Evolutionary conservation across 2,329 filamentous ascomycete genomes (phyloP), one percentile per base, ranked within the genome.

Genomic region (Daldinia sp.): DNA sequence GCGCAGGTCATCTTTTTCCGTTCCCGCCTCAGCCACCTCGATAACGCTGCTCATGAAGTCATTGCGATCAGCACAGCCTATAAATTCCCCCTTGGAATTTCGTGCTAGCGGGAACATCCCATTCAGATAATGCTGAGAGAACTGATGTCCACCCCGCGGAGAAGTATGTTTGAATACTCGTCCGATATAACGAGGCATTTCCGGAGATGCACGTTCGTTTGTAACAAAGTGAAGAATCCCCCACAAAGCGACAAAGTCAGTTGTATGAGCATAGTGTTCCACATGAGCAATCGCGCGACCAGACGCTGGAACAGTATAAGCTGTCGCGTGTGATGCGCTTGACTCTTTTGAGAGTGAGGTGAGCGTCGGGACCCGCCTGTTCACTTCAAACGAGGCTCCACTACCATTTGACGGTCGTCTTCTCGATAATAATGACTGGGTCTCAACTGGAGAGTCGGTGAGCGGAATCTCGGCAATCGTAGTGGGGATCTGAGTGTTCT

Each of bases 221-320:
- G 80, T 83, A 1, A 84, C 83, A 75, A 92, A 93, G 76, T 92
- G 86, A 39, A 95, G 82, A 5, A 94, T 88, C 1, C 93, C 93
- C 85, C 91, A 93, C 9, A 89, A 81, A 3, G 92, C 87, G 2
- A 95, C 92, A 72, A 93, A 92, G 74, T 96, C 93, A 15, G 84
- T 86, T 7, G 85, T 86, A 76, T 94, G 92, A 2, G 90, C 90
- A 74, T 94, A 96, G 78, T 96, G 93, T 79, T 96, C 93, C 42
- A 96, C 90, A 71, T 94, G 86, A 5, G 86, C 84, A 58, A 95
- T 89, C 2, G 87, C 86, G 44, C 82, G 80, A 68, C 83, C 82
- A 4, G 83, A 79, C 7, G 82, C 78, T 1, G 81, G 68, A 4
- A 74, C 58, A 0, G 68, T 75, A 18, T 69, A 71, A 18, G 63